Evolutionary conservation across 768 basidiomycete species (phyloP), one percentile per base, ranked within the genome.

Genomic region (Mycena alexandri): DNA sequence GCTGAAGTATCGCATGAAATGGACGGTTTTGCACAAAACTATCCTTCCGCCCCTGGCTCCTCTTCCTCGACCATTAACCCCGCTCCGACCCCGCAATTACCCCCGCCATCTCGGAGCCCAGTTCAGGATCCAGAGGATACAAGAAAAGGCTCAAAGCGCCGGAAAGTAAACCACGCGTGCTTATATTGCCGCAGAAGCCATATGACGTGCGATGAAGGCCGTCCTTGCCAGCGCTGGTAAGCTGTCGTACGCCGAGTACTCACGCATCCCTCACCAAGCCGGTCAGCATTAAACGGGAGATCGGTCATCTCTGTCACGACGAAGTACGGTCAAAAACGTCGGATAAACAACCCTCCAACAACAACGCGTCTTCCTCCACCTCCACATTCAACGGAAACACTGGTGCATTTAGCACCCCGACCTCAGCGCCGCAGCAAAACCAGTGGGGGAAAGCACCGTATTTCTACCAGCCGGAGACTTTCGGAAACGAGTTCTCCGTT

Each of bases 141-240:
- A 74, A 84, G 85, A 78, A 86, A 87, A 73, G 79, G 80, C 19
- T 74, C 87, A 13, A 93, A 93, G 79, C 82, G 94, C 69, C 82
- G 93, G 62, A 96, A 96, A 77, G 93, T 94, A 65, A 94, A 94
- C 77, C 94, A 96, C 80, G 95, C 96, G 7, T 98, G 95, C 76
- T 82, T 98, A 47, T 98, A 96, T 78, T 98, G 95, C 80, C 86
- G 95, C 76, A 84, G 94, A 67, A 95, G 93, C 83, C 93, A 93
- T 87, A 93, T 95, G 93, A 93, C 92, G 10, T 94, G 93, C 81
- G 93, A 94, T 75, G 93, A 94, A 73, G 92, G 93, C 19, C 82
- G 92, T 42, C 96, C 96, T 17, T 98, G 96, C 78, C 93, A 95
- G 73, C 89, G 96, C 72, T 97, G 96, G 96, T 96, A 76, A 78